A percentile compares a stretch with the other conserved stretches of the same genome.
These are phyloP conservation scores for Irineochytrium annulatum DNA, from an alignment of 192 early-diverging fungal species.

Conservation along the genomic window DNA sequence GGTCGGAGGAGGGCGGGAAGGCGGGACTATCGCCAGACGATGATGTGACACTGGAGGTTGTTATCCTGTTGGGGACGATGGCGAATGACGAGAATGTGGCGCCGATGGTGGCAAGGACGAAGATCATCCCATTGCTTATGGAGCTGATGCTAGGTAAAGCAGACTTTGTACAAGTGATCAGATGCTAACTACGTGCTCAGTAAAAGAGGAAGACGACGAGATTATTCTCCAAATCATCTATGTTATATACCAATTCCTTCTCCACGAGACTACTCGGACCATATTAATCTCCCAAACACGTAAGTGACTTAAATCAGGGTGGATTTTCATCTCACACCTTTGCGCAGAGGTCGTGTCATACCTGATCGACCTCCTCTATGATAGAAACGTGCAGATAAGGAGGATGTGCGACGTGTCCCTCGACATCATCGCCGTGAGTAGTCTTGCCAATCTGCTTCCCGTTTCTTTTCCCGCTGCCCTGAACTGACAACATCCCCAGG, in stretches of 20 bases:
- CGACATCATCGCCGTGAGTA: slow-evolving; percentile 49
- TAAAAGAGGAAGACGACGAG: slow-evolving; percentile 62
- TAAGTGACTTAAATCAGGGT: slow-evolving; percentile 13
- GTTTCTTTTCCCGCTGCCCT: neutral
- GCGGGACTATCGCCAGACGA: slow-evolving; percentile 36
- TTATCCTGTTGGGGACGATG: slow-evolving; percentile 50
- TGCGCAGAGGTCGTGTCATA: slow-evolving; percentile 48
- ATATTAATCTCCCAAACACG: slow-evolving; percentile 41
- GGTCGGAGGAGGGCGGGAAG: neutral
- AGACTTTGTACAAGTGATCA: neutral
- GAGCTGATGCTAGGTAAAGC: slow-evolving; percentile 49
- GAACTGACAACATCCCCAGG: slow-evolving; percentile 28
- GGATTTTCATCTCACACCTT: neutral
- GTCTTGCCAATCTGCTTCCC: neutral
- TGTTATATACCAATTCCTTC: slow-evolving; percentile 48
- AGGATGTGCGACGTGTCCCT: slow-evolving; percentile 53
- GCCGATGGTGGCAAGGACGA: slow-evolving; percentile 37
- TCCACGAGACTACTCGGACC: slow-evolving; percentile 36
- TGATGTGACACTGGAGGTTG: slow-evolving; percentile 46
- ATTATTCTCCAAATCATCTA: slow-evolving; percentile 59
- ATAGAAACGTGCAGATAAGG: slow-evolving; percentile 52
- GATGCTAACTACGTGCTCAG: slow-evolving; percentile 17
- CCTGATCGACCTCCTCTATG: slow-evolving; percentile 57
- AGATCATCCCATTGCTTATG: slow-evolving; percentile 38
- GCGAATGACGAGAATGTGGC: slow-evolving; percentile 48